These are phyloP conservation scores for Fraxinus pennsylvanica DNA, from an alignment of 257 asterid species.

Conservation along the genomic window DNA sequence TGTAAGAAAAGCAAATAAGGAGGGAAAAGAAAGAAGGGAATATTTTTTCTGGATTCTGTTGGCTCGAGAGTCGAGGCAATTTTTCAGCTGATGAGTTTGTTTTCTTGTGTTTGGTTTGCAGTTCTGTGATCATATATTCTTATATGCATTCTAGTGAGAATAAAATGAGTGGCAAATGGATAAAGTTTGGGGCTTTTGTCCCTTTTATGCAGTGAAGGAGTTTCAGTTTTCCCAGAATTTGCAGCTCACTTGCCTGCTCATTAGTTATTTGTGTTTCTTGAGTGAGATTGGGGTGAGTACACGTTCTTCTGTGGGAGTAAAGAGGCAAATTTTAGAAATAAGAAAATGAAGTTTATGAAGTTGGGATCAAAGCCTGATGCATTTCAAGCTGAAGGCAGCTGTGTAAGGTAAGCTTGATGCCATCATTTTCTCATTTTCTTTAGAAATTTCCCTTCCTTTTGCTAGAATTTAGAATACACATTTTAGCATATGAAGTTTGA, in stretches of 20 bases:
- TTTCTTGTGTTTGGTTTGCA: background rate
- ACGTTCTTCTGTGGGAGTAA: slow-evolving; percentile 7
- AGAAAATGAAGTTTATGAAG: slow-evolving; percentile 87
- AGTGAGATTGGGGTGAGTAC: background rate
- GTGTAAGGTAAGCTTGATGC: slow-evolving; percentile 49
- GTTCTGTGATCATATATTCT: slow-evolving; percentile 27
- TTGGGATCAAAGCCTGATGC: slow-evolving; percentile 93
- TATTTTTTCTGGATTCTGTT: too few species aligned
- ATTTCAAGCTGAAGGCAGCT: slow-evolving; percentile 72
- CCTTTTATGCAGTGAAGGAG: slow-evolving; percentile 34
- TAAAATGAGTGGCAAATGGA: slow-evolving; percentile 32
- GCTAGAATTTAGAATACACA: background rate
- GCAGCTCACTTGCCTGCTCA: slow-evolving; percentile 33
- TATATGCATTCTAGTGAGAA: slow-evolving; percentile 26
- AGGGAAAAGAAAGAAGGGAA: slow-evolving; percentile 4
- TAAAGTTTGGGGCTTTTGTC: slow-evolving; percentile 37
- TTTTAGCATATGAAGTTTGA: background rate
- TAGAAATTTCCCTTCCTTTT: background rate
- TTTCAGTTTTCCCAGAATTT: slow-evolving; percentile 29
- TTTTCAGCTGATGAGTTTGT: background rate
- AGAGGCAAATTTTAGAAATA: slow-evolving; percentile 15
- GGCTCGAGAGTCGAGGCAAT: background rate
- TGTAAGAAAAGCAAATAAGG: background rate
- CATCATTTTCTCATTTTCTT: slow-evolving; percentile 1
- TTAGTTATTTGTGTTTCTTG: slow-evolving; percentile 31